phyloP scores from a whole-genome alignment of 2,329 filamentous ascomycete species.

The Cercospora janseana region DNA sequence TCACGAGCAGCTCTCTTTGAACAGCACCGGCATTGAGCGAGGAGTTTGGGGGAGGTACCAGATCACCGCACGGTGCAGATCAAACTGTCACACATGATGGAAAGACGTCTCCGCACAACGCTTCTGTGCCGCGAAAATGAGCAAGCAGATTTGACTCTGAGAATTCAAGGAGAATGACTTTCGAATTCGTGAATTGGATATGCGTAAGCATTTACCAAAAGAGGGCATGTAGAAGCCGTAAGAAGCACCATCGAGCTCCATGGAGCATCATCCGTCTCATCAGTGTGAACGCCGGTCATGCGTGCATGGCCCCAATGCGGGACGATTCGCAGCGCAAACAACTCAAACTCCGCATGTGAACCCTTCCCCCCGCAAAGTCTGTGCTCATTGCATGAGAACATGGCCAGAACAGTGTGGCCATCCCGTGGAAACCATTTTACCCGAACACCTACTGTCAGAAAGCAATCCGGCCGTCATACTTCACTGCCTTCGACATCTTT shows the following conservation, averaged over 20 bases:
- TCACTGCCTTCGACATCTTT: slow-evolving; percentile 22
- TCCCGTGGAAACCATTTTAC: not conserved
- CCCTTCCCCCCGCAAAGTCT: not conserved
- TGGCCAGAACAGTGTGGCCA: not conserved
- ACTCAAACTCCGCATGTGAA: not conserved
- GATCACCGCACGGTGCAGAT: not conserved
- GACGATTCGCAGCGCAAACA: not conserved
- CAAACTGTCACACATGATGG: not conserved
- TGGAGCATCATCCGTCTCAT: slow-evolving; percentile 17
- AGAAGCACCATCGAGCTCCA: slow-evolving; percentile 7
- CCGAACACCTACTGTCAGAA: not conserved
- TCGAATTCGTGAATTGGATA: too few relatives aligned
- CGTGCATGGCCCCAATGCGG: not conserved
- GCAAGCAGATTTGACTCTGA: too few relatives aligned
- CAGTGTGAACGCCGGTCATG: slow-evolving; percentile 16
- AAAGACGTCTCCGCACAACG: too few relatives aligned
- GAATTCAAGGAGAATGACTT: too few relatives aligned
- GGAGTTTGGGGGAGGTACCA: slow-evolving; percentile 5
- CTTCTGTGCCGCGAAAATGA: too few relatives aligned
- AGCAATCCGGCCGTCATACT: not conserved
- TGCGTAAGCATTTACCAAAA: slow-evolving; percentile 11
- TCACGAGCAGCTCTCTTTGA: slow-evolving; percentile 1
- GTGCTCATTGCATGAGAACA: not conserved
- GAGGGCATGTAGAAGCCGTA: slow-evolving; percentile 4
- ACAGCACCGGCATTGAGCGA: slow-evolving; percentile 7